Evolutionary conservation across 1,284 basidiomycete genomes (phyloP).

Genomic region (Trichosporon sp.): DNA sequence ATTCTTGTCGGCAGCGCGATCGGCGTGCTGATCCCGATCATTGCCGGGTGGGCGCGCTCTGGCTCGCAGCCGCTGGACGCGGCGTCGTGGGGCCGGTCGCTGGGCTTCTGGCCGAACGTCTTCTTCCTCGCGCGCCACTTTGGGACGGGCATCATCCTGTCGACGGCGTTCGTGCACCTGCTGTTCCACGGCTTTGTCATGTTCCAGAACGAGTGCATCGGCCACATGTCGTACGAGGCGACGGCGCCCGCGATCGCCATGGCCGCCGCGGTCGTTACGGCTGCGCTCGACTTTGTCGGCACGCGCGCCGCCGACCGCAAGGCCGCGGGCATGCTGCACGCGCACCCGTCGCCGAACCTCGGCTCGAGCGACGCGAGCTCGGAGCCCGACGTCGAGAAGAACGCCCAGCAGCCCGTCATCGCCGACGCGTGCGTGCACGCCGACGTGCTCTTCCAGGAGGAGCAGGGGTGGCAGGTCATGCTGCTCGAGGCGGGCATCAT

Average conservation of each 20-base stretch:
- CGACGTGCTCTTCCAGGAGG: slow-evolving; percentile 13
- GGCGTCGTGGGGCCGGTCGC: slow-evolving; percentile 2
- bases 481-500: slow-evolving; percentile 51
- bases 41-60: slow-evolving; percentile 19
- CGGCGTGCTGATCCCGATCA: slow-evolving; percentile 46
- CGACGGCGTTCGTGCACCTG: slow-evolving; percentile 36
- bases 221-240: slow-evolving; percentile 50
- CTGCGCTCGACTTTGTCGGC: slow-evolving; percentile 45
- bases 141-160: slow-evolving; percentile 27
- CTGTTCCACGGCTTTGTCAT: slow-evolving; percentile 51
- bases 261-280: slow-evolving; percentile 37
- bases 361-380: background rate
- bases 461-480: slow-evolving; percentile 19
- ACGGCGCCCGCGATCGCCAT: slow-evolving; percentile 49
- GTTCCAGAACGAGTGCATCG: slow-evolving; percentile 50
- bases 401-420: background rate
- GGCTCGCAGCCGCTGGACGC: slow-evolving; percentile 11
- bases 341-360: background rate
- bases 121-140: slow-evolving; percentile 49
- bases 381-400: background rate
- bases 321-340: background rate
- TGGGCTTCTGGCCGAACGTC: slow-evolving; percentile 27
- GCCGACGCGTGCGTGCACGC: slow-evolving; percentile 10
- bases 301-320: slow-evolving; percentile 5
- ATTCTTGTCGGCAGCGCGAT: slow-evolving; percentile 48